These are phyloP conservation scores for Rusavskia elegans DNA, from an alignment of 495 filamentous ascomycete genomes.

Conservation along the genomic window DNA sequence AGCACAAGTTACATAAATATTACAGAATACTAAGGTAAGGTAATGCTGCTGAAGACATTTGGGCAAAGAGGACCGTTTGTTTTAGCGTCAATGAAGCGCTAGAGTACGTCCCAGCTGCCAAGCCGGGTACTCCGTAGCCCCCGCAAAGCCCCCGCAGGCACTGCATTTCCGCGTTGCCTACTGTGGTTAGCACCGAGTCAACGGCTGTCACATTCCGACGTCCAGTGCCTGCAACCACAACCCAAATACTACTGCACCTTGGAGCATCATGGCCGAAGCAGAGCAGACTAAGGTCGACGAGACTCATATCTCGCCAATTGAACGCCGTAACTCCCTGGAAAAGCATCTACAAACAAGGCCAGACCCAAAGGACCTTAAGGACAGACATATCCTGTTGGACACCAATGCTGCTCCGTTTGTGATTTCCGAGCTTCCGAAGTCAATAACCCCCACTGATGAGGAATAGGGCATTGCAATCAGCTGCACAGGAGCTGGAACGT, in stretches of 20 bases:
- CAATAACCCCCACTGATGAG: not conserved
- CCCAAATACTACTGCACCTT: too few relatives aligned
- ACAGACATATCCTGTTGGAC: constrained; percentile 56
- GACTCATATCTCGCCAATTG: constrained; percentile 51
- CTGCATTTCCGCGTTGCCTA: too few relatives aligned
- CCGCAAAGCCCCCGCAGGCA: constrained; percentile 29
- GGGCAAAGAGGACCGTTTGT: too few relatives aligned
- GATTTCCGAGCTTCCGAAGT: not conserved
- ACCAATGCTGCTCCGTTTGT: constrained; percentile 53
- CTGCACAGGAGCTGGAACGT: constrained; percentile 45
- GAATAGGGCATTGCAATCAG: constrained; percentile 42
- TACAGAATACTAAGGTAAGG: too few relatives aligned
- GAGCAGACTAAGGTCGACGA: constrained; percentile 26
- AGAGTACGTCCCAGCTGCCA: too few relatives aligned
- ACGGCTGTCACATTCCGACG: too few relatives aligned
- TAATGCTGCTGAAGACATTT: too few relatives aligned
- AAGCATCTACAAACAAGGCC: constrained; percentile 69
- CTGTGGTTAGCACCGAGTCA: too few relatives aligned
- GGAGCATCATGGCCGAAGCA: constrained; percentile 23
- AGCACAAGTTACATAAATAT: too few relatives aligned
- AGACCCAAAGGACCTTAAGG: constrained; percentile 63
- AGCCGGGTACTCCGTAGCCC: too few relatives aligned
- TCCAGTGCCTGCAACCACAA: too few relatives aligned
- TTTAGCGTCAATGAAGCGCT: too few relatives aligned
- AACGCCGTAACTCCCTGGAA: constrained; percentile 78